Base-by-base conservation (phyloP, 2,329 filamentous ascomycete genomes). In the Colletotrichum noveboracense region DNA sequence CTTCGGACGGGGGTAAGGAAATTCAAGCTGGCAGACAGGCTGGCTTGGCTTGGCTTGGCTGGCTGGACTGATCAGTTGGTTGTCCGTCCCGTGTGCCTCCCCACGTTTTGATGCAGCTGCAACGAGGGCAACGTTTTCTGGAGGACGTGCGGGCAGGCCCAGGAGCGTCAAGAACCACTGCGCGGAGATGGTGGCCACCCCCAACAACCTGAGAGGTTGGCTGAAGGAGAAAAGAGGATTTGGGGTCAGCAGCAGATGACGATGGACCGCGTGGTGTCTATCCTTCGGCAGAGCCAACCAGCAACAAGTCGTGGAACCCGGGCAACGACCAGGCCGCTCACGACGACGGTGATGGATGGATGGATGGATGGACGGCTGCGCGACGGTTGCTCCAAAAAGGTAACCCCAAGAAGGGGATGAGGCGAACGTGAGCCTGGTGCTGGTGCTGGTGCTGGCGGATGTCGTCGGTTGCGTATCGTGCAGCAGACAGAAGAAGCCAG, bases 51-150 rank as follows among this genome's bases (percentile, higher is more conserved):
- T 55, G n/a, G 30, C 55, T 69, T 28, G 55, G 34, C 34, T 24
- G 65, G 36, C 43, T 71, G 61, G 61, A 66, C 26, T 48, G 48
- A 71, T 26, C 18, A 24, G 21, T 21, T 32, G 21, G 10, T 14
- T 32, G 30, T 62, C 55, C 55, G 66, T 70, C 67, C 36, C 36
- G 52, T 32, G 64, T 65, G 28, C 65, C 43, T 73, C 62, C 48
- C 69, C 74, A 65, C 56, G 70, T 73, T 69, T 65, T 52, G 70
- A 65, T 65, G 64, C 74, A 73, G 74, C 48, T 64, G 64, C 64
- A 32, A 26, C 61, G 62, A 56, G 58, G 64, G 64, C 34, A 67
- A 73, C 26, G 30, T 30, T 65, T 32, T 62, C 36, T 32, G 21
- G 21, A 52, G 56, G 38, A 65, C 43, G 68, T 64, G 67, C 43